A percentile compares a stretch with the other conserved stretches of the same genome.
Evolutionary conservation across 1,139 yeast species (phyloP).

Genomic region (Saccharomycopsis hybrid): DNA sequence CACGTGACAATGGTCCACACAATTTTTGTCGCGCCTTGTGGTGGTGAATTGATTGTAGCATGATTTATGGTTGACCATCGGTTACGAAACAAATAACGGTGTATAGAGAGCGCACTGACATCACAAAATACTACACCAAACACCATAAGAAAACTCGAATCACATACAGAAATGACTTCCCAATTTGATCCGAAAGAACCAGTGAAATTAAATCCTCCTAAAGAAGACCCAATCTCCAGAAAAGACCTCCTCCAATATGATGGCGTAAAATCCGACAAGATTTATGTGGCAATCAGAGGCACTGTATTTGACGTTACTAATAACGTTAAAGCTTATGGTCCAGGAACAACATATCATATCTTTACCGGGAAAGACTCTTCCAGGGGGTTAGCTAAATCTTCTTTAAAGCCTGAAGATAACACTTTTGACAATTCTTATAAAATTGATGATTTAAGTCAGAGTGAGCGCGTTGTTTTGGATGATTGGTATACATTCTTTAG

Average conservation of each 20-base stretch:
- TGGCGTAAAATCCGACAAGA: slow-evolving; percentile 38
- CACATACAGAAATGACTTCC: background rate
- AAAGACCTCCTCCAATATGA: slow-evolving; percentile 39
- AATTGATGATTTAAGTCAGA: slow-evolving; percentile 41
- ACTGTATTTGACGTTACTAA: slow-evolving; percentile 68
- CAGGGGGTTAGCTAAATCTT: slow-evolving; percentile 56
- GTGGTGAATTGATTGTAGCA: no score
- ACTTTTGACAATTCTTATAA: slow-evolving; percentile 38
- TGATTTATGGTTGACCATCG: no score
- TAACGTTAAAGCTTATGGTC: slow-evolving; percentile 64
- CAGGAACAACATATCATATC: slow-evolving; percentile 65
- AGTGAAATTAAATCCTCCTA: slow-evolving; percentile 44
- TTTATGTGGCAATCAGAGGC: slow-evolving; percentile 73
- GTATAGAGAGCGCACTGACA: no score
- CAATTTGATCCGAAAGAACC: slow-evolving; percentile 44
- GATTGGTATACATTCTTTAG: slow-evolving; percentile 55
- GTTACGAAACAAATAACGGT: no score
- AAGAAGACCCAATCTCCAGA: slow-evolving; percentile 35
- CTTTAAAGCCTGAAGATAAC: slow-evolving; percentile 43
- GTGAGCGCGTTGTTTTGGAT: slow-evolving; percentile 43
- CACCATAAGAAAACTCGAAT: background rate
- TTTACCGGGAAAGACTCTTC: slow-evolving; percentile 77
- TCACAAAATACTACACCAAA: background rate
- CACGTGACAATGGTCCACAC: no score
- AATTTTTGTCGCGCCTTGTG: no score